phyloP scores from a whole-genome alignment of 2,329 filamentous ascomycete species.

The Fusarium mangiferae region DNA sequence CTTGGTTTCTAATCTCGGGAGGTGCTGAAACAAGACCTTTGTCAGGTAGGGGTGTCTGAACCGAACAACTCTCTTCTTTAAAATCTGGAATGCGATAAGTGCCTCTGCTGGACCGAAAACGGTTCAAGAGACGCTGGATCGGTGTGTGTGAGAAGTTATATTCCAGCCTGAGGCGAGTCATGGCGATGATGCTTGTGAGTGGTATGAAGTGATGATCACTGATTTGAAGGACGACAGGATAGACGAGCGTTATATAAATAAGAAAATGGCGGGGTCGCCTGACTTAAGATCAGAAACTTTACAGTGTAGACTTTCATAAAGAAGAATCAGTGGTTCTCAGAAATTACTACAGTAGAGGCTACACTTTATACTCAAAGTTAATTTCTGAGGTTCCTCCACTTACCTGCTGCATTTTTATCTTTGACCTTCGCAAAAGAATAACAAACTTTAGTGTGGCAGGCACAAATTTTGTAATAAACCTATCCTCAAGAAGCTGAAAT shows the following conservation, averaged over 20 bases:
- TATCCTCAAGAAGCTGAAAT: too few relatives aligned
- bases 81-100: background rate
- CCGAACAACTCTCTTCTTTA: background rate
- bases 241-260: background rate
- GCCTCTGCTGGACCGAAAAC: background rate
- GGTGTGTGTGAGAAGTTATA: background rate
- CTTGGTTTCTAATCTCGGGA: background rate
- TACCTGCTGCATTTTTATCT: background rate
- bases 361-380: background rate
- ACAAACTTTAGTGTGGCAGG: background rate
- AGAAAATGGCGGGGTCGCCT: background rate
- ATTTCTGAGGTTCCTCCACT: background rate
- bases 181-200: background rate
- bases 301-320: background rate
- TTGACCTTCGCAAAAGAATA: background rate
- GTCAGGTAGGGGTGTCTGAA: background rate
- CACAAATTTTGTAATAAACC: background rate
- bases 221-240: background rate
- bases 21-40: background rate
- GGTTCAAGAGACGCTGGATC: background rate
- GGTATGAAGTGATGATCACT: background rate
- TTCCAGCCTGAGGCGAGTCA: background rate
- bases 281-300: background rate
- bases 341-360: too few relatives aligned
- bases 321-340: background rate